Conservation (phyloP, 257 asterid species). For the Scutellaria barbata region DNA sequence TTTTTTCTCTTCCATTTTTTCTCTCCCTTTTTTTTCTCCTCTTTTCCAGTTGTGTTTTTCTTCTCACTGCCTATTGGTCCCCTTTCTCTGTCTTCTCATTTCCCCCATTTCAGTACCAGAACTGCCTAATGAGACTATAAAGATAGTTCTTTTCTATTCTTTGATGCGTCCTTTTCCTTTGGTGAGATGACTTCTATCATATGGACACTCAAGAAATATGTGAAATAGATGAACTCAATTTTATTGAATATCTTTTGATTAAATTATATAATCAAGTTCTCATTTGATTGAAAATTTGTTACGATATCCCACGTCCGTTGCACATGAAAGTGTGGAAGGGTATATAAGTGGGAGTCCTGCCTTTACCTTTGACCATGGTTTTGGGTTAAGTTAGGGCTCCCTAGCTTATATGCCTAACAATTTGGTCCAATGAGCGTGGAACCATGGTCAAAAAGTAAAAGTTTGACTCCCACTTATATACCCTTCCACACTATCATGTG, state of each 20-base stretch:
- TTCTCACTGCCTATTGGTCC: neutral
- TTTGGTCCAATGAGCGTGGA: too few species aligned
- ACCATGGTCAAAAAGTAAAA: too few species aligned
- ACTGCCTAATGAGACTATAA: neutral
- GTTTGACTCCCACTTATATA: too few species aligned
- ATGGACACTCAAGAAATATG: neutral
- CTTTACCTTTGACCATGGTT: too few species aligned
- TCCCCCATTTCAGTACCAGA: neutral
- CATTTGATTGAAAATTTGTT: neutral
- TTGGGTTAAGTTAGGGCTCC: too few species aligned
- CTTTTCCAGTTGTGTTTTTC: neutral
- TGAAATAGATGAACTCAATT: neutral
- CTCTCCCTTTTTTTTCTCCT: neutral
- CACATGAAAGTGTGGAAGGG: too few species aligned
- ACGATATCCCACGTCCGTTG: too few species aligned
- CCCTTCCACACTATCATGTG: too few species aligned
- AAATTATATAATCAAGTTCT: constrained; percentile 15
- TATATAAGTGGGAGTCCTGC: too few species aligned
- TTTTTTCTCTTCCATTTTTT: too few species aligned
- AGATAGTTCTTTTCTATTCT: neutral
- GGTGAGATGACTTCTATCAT: neutral
- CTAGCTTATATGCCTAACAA: too few species aligned
- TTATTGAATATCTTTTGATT: constrained; percentile 1
- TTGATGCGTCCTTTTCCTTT: neutral
- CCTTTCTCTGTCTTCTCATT: constrained; percentile 4